phyloP scores from a whole-genome alignment of 73 alveolate genomes.

The Blepharisma stoltei region DNA sequence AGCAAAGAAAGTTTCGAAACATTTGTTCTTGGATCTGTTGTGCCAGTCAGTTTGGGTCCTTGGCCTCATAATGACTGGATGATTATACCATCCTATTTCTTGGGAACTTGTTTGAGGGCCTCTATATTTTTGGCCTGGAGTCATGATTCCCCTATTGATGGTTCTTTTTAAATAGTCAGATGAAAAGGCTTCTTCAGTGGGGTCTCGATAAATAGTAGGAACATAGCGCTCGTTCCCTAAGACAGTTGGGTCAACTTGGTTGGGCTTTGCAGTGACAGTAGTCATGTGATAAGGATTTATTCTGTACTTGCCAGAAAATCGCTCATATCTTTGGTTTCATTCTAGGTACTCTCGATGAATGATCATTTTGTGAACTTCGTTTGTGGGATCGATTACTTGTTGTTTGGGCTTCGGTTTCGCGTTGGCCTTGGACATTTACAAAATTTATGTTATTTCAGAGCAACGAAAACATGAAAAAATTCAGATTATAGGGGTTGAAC shows the following conservation, averaged over 20 bases:
- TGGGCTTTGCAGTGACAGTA: conserved; percentile 7
- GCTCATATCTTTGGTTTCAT: conserved; percentile 24
- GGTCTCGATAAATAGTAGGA: conserved; percentile 16
- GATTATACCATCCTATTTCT: conserved; percentile 27
- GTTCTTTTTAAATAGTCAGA: conserved; percentile 9
- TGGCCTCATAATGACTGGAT: not conserved
- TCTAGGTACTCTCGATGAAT: conserved; percentile 28
- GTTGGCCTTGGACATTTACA: too few species aligned
- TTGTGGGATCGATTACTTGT: conserved; percentile 2
- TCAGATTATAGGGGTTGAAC: too few species aligned
- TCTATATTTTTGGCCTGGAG: conserved; percentile 25
- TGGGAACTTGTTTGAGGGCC: conserved; percentile 27
- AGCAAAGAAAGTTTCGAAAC: conserved; percentile 16
- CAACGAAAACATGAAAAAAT: too few species aligned
- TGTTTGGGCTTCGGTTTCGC: not conserved
- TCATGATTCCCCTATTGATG: not conserved
- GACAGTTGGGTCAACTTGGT: conserved; percentile 12
- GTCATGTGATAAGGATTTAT: conserved; percentile 1
- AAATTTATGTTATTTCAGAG: too few species aligned
- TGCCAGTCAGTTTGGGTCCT: not conserved
- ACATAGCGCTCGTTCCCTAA: not conserved
- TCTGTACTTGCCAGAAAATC: conserved; percentile 21
- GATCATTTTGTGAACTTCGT: conserved; percentile 28
- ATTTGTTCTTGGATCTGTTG: not conserved
- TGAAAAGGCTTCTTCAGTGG: conserved; percentile 26